Conservation (phyloP, 129 eudicot species). For the Rutidosis leptorrhynchoides region DNA sequence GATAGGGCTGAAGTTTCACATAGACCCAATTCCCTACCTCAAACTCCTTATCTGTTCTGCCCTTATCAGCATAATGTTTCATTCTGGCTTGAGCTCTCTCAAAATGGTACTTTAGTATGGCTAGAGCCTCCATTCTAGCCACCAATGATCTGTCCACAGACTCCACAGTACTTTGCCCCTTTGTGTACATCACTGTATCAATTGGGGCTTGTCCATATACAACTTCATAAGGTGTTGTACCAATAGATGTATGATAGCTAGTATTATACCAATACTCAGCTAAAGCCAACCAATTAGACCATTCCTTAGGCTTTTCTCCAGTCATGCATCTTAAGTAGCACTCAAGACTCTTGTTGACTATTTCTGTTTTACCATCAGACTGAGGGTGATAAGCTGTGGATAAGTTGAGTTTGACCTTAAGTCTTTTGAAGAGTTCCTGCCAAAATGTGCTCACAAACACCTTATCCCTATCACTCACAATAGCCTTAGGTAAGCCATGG, state of each 20-base stretch:
- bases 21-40: no score
- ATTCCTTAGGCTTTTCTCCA: no score
- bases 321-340: no score
- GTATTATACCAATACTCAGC: background rate
- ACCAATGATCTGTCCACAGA: background rate
- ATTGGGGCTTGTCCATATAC: background rate
- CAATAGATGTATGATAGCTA: background rate
- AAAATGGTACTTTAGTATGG: background rate
- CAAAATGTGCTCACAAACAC: background rate
- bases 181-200: background rate
- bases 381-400: no score
- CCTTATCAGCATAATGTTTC: background rate
- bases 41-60: background rate
- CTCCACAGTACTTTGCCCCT: background rate
- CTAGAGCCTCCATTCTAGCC: background rate
- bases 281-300: no score
- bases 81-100: background rate
- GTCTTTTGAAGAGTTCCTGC: background rate
- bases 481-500: background rate
- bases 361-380: no score
- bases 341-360: no score
- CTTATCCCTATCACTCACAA: background rate
- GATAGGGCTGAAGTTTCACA: no score
- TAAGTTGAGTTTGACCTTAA: background rate
- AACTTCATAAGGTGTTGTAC: background rate